phyloP scores from a whole-genome alignment of 257 asterid genomes.

The Solanum rostratum region DNA sequence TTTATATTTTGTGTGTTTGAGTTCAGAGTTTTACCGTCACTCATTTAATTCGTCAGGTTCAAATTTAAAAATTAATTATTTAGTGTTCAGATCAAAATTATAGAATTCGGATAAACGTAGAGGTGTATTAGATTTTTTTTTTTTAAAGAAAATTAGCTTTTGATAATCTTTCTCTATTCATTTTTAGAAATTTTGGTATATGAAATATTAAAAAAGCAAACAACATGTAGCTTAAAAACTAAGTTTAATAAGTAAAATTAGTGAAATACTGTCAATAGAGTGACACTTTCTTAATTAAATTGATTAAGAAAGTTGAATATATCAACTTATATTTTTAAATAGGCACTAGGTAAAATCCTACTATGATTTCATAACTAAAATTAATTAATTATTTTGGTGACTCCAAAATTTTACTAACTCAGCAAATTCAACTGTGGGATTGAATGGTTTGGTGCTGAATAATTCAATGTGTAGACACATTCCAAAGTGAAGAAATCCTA shows the following conservation, averaged over 20 bases:
- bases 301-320: neutral
- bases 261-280: neutral
- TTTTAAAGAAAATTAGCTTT: neutral
- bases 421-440: neutral
- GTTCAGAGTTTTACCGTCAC: accelerated
- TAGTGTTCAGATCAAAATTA: neutral
- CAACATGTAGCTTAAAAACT: neutral
- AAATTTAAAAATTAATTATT: neutral
- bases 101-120: neutral
- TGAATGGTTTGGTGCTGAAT: neutral
- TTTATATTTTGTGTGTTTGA: neutral
- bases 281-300: neutral
- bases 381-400: neutral
- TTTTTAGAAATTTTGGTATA: neutral
- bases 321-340: neutral
- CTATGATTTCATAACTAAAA: neutral
- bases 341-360: neutral
- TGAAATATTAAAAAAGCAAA: neutral
- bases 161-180: neutral
- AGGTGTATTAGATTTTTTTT: neutral
- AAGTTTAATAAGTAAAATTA: neutral
- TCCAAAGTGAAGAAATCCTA: neutral
- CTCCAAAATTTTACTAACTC: neutral
- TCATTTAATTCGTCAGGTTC: neutral
- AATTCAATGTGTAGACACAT: neutral